Evolutionary conservation across 2,329 filamentous ascomycete species (phyloP), one percentile per base, ranked within the genome.

Genomic region (Didymella sp.): DNA sequence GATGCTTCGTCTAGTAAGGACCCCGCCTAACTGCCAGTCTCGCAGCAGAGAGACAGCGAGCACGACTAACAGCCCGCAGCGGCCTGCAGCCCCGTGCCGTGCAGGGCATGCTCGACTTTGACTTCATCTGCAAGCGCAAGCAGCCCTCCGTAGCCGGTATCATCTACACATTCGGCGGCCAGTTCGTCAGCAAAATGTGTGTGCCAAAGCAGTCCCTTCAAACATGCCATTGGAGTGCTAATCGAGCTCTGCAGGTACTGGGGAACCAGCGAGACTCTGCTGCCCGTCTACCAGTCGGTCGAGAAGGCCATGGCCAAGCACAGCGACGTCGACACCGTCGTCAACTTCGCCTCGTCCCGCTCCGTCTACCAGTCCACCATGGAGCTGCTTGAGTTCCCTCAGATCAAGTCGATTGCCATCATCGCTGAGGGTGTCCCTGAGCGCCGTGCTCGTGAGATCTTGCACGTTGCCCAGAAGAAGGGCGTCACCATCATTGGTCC

Each of bases 181-280:
- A 99, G 83, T 99, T 99, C 88, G 95, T 99, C 78, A 97, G 92
- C 89, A 99, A 99, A 89, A 98, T 99, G 95, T 86, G 74, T 70
- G 79, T 73, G 65, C 74, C 71, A 69, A 66, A 57, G 63, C 33
- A 24, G 55, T 27, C 27, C 27, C 17, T n/a, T 7, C 13, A 15
- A n/a, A 9, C 42, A 30, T 51, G 30, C 53, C 60, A 47, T 41
- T 46, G 54, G 51, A 50, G 40, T 56, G 52, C 63, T 64, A 66
- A 72, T 58, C 27, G 41, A 60, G 46, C 13, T 17, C 30, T 59
- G 42, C 64, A 83, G 81, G 83, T 99, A 99, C 90, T 99, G 95
- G 95, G 95, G 95, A 76, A 99, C 95, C 76, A 97, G 92, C 83
- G 95, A 99, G 86, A 99, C 95, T 63, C 89, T 99, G 67, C 87